Percentiles rank a stretch among this genome's conserved stretches.
Evolutionary conservation across 192 early-diverging fungal species (phyloP).

Genomic region (Podila epigama): DNA sequence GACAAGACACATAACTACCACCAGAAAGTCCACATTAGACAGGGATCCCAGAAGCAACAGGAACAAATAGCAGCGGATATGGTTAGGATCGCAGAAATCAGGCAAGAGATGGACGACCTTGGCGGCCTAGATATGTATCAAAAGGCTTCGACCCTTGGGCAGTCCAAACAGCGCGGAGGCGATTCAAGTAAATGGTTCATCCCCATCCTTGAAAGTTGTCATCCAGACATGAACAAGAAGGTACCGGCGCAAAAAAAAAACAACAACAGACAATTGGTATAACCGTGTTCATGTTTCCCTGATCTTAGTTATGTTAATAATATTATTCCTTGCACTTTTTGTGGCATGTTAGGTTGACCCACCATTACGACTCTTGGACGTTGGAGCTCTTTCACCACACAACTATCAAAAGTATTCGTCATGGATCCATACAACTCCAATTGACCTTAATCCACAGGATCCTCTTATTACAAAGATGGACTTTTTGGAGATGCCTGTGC

Average conservation of each 20-base stretch:
- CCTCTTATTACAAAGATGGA: constrained; percentile 77
- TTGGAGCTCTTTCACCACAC: constrained; percentile 80
- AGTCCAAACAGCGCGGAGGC: constrained; percentile 81
- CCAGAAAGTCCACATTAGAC: neutral
- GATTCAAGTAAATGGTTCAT: constrained; percentile 87
- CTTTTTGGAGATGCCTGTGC: constrained; percentile 73
- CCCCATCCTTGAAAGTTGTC: constrained; percentile 53
- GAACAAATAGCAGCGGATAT: constrained; percentile 17
- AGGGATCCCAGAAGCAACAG: neutral
- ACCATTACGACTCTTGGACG: constrained; percentile 74
- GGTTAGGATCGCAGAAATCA: constrained; percentile 41
- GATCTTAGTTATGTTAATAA: neutral
- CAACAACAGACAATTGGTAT: neutral
- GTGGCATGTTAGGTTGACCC: constrained; percentile 1
- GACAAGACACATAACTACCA: neutral
- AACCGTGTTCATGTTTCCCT: too few species aligned
- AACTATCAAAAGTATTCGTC: constrained; percentile 73
- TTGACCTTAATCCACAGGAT: constrained; percentile 90
- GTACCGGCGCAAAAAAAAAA: neutral
- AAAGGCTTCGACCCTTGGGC: constrained; percentile 80
- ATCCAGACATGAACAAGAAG: constrained; percentile 36
- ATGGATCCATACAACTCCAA: constrained; percentile 78
- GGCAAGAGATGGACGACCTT: constrained; percentile 67
- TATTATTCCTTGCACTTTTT: neutral
- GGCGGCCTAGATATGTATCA: constrained; percentile 93